These are phyloP conservation scores for Blepharisma undulans DNA, from an alignment of 169 alveolate genomes.

Conservation along the genomic window DNA sequence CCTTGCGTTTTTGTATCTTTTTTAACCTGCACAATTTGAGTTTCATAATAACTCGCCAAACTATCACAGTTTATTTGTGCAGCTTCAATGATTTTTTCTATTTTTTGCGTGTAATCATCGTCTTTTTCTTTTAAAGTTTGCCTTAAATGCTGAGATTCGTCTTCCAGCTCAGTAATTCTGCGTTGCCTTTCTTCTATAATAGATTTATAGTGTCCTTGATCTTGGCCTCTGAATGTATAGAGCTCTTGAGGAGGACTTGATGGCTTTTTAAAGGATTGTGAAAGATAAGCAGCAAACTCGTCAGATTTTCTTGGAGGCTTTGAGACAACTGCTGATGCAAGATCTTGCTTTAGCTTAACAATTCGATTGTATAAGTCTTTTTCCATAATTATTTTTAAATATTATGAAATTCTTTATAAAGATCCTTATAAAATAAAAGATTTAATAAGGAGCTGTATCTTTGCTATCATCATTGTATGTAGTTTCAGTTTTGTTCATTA, in stretches of 20 bases:
- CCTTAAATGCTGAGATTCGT: neutral
- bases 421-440: too few species aligned
- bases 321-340: neutral
- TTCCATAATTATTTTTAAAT: neutral
- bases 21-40: neutral
- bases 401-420: too few species aligned
- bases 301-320: neutral
- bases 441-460: neutral
- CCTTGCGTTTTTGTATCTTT: neutral
- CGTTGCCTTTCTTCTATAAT: neutral
- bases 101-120: neutral
- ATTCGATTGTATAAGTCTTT: neutral
- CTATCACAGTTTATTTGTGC: neutral
- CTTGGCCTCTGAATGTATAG: neutral
- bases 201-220: neutral
- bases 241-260: neutral
- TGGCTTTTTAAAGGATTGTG: constrained; percentile 15
- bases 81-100: neutral
- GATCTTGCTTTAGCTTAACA: constrained; percentile 10
- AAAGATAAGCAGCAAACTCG: constrained; percentile 6
- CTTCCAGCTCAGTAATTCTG: neutral
- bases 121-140: neutral
- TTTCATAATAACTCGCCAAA: neutral
- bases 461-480: neutral
- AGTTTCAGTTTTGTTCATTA: neutral